Evolutionary conservation across 2,329 filamentous ascomycete genomes (phyloP).

Genomic region (Fusarium burgessii): DNA sequence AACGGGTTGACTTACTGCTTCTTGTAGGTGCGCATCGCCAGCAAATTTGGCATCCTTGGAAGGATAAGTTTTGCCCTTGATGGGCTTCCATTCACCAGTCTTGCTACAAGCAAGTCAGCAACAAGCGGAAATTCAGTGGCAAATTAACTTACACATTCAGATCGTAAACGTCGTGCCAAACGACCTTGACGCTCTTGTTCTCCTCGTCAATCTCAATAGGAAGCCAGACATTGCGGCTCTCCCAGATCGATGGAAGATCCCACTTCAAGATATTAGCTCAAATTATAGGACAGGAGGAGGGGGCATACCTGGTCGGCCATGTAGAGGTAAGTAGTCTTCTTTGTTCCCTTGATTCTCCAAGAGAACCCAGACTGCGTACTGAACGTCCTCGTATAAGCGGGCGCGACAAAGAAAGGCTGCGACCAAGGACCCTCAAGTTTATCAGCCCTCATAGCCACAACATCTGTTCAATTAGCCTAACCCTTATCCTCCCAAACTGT

Average conservation of each 20-base stretch:
- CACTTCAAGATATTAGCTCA: slow-evolving; percentile 47
- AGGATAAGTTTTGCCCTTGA: slow-evolving; percentile 62
- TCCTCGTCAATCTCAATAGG: slow-evolving; percentile 64
- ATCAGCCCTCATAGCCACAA: slow-evolving; percentile 66
- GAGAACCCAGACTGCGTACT: slow-evolving; percentile 65
- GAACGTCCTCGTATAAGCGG: slow-evolving; percentile 62
- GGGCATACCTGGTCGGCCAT: slow-evolving; percentile 56
- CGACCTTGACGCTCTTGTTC: slow-evolving; percentile 59
- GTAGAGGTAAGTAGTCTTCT: slow-evolving; percentile 63
- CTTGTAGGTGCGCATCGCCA: slow-evolving; percentile 62
- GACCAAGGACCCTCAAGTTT: slow-evolving; percentile 63
- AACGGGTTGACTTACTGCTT: slow-evolving; percentile 52
- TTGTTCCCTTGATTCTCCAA: slow-evolving; percentile 57
- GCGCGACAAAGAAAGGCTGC: slow-evolving; percentile 62
- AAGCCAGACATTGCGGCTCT: slow-evolving; percentile 67
- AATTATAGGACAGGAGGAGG: accelerated
- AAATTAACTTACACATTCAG: slow-evolving; percentile 55
- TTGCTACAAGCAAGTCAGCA: slow-evolving; percentile 41
- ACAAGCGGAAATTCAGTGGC: accelerated
- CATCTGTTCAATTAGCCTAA: slow-evolving; percentile 48
- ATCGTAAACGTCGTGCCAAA: slow-evolving; percentile 67
- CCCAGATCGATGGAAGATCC: slow-evolving; percentile 65
- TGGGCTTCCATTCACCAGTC: slow-evolving; percentile 60
- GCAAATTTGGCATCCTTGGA: slow-evolving; percentile 57
- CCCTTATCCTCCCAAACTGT: too few relatives aligned